Conservation (phyloP, 768 basidiomycete genomes). For the Kwoniella dejecticola region DNA sequence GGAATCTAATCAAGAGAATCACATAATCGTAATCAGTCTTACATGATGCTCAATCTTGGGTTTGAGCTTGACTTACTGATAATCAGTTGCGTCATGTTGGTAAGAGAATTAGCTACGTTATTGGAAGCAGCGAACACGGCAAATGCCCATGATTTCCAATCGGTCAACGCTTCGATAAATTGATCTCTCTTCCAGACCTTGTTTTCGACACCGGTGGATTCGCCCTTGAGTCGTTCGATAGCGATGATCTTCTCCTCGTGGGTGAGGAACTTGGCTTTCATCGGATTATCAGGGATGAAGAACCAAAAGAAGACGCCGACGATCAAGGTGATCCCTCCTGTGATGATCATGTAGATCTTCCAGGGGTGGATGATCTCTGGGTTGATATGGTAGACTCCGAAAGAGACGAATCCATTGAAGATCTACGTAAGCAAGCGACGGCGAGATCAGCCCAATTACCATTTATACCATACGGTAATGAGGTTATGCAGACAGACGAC, state of each 20-base stretch:
- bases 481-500: too few relatives aligned
- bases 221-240: constrained; percentile 34
- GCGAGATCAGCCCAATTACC: not conserved
- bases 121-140: constrained; percentile 2
- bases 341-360: constrained; percentile 41
- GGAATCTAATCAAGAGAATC: constrained; percentile 3
- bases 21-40: not conserved
- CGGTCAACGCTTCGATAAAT: constrained; percentile 38
- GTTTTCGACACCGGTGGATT: constrained; percentile 36
- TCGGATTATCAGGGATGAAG: constrained; percentile 39
- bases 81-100: constrained; percentile 39
- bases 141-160: constrained; percentile 44
- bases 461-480: too few relatives aligned
- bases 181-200: constrained; percentile 43
- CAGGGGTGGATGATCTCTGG: constrained; percentile 32
- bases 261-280: constrained; percentile 40
- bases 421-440: constrained; percentile 6
- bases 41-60: too few relatives aligned
- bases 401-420: constrained; percentile 38
- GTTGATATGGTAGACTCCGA: constrained; percentile 34
- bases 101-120: constrained; percentile 43
- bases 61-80: constrained; percentile 33
- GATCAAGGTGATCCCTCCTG: constrained; percentile 34
- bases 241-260: constrained; percentile 43
- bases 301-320: constrained; percentile 38